Percentiles rank a stretch among this genome's conserved stretches.
phyloP scores from a whole-genome alignment of 2,329 filamentous ascomycete genomes.

The Fusarium sarcochroum region DNA sequence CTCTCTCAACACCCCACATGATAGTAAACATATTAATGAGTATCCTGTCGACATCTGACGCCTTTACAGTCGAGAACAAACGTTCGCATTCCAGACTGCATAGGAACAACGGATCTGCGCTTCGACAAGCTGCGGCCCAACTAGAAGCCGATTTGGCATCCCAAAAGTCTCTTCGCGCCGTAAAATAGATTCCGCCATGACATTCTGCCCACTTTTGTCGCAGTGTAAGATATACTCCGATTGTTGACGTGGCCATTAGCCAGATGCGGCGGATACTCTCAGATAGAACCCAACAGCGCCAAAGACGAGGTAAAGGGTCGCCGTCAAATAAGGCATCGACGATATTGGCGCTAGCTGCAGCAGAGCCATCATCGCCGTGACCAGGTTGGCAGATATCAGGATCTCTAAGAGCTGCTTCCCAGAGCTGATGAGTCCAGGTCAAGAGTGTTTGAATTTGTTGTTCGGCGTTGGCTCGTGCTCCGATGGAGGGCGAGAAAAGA shows the following conservation, averaged over 20 bases:
- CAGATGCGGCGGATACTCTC: slow-evolving; percentile 21
- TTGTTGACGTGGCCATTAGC: slow-evolving; percentile 11
- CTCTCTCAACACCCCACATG: slow-evolving; percentile 26
- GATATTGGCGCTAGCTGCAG: background rate
- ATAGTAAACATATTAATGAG: slow-evolving; percentile 14
- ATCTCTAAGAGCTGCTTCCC: slow-evolving; percentile 10
- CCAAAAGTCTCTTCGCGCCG: background rate
- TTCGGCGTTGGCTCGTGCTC: background rate
- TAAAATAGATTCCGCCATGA: slow-evolving; percentile 11
- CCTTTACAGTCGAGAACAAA: slow-evolving; percentile 11
- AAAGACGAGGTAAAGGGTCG: background rate
- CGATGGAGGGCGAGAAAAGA: background rate
- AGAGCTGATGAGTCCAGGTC: slow-evolving; percentile 8
- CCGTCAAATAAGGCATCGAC: slow-evolving; percentile 13
- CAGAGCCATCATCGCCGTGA: background rate
- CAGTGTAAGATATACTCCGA: slow-evolving; percentile 8
- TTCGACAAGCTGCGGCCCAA: slow-evolving; percentile 2
- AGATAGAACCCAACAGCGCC: slow-evolving; percentile 19
- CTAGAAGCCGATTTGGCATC: background rate
- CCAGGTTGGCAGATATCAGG: background rate
- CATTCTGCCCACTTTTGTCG: slow-evolving; percentile 24
- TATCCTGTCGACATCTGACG: slow-evolving; percentile 5
- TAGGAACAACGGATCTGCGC: background rate
- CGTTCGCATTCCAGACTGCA: slow-evolving; percentile 22
- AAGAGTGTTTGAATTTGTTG: slow-evolving; percentile 11